Percentiles rank a stretch among this genome's conserved stretches.
These are phyloP conservation scores for Capsella bursapastoris DNA, from an alignment of 345 rosid species.

Conservation along the genomic window DNA sequence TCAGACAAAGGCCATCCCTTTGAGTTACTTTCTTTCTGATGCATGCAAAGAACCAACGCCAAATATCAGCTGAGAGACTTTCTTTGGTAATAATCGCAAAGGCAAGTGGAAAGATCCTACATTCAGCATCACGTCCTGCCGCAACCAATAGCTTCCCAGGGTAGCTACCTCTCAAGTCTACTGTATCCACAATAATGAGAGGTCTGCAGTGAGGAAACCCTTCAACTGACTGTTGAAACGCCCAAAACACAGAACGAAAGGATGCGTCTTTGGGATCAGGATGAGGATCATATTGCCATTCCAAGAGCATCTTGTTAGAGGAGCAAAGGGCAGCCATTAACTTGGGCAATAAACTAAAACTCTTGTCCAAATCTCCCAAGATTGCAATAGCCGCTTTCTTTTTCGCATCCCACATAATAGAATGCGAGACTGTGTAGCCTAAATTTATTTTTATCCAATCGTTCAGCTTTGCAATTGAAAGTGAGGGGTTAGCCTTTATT, in stretches of 20 bases:
- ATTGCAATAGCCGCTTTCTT: neutral
- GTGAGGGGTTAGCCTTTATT: slow-evolving; percentile 5
- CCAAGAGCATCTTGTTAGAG: neutral
- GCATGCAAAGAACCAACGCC: slow-evolving; percentile 29
- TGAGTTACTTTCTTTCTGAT: slow-evolving; percentile 21
- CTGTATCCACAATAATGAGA: neutral
- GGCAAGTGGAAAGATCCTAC: slow-evolving; percentile 7
- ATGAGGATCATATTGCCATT: neutral
- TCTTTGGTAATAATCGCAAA: slow-evolving; percentile 9
- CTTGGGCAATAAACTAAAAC: slow-evolving; percentile 23
- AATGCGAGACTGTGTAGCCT: neutral
- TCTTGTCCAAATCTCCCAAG: slow-evolving; percentile 17
- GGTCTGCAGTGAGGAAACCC: slow-evolving; percentile 16
- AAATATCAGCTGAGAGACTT: neutral
- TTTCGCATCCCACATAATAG: slow-evolving; percentile 13
- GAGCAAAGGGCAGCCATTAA: slow-evolving; percentile 18
- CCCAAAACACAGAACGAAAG: slow-evolving; percentile 19
- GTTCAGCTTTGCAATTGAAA: neutral
- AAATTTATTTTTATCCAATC: neutral
- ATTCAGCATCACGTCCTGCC: neutral
- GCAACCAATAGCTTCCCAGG: slow-evolving; percentile 1
- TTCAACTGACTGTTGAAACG: slow-evolving; percentile 18
- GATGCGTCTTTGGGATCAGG: slow-evolving; percentile 6
- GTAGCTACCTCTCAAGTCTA: neutral
- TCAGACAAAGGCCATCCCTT: slow-evolving; percentile 3